These are phyloP conservation scores for Sporothrix inflata DNA, from an alignment of 2,329 filamentous ascomycete species.

Conservation along the genomic window DNA sequence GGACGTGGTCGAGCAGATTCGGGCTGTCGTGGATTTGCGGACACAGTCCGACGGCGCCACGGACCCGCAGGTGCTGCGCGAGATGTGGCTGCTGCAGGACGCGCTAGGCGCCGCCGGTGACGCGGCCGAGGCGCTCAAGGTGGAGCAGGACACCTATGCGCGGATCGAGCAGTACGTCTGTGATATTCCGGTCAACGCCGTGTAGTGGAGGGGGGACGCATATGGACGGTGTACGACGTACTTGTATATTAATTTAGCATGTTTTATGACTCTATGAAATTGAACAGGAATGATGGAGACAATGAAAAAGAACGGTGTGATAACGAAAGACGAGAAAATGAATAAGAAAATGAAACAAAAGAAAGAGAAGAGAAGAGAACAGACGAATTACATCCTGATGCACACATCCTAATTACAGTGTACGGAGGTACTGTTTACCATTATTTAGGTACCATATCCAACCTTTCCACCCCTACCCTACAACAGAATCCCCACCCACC, in stretches of 20 bases:
- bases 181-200: not conserved
- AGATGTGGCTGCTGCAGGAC: constrained; percentile 31
- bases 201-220: not conserved
- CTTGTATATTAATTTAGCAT: not conserved
- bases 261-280: not conserved
- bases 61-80: constrained; percentile 31
- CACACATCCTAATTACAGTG: not conserved
- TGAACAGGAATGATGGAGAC: no score
- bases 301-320: no score
- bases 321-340: no score
- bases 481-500: not conserved
- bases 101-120: not conserved
- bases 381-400: not conserved
- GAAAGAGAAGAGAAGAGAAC: not conserved
- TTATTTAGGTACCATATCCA: no score
- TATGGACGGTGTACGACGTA: no score
- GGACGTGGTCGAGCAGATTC: not conserved
- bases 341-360: no score
- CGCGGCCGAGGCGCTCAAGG: not conserved
- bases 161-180: constrained; percentile 1
- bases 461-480: no score
- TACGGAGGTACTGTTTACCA: not conserved
- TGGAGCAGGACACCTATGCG: not conserved
- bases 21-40: constrained; percentile 23
- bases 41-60: constrained; percentile 30